These are phyloP conservation scores for Lipomyces starkeyi DNA, from an alignment of 805 yeast genomes.

Conservation along the genomic window DNA sequence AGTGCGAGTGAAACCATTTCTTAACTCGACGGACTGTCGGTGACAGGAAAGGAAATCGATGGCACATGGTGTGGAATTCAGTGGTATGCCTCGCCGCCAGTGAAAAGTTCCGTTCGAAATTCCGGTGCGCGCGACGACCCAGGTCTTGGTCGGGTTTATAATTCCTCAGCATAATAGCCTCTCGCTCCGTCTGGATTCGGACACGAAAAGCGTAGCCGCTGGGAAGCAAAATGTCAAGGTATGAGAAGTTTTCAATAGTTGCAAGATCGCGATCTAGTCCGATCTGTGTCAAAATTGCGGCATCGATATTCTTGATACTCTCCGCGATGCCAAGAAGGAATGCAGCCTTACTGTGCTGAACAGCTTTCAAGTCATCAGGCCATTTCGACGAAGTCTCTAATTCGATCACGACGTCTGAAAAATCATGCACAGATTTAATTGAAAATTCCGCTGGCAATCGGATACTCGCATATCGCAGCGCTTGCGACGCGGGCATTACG, in stretches of 20 bases:
- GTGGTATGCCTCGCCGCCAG: conserved; percentile 64
- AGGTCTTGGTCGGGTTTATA: conserved; percentile 54
- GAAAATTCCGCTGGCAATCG: conserved; percentile 75
- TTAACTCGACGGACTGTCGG: conserved; percentile 85
- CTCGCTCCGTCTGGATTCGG: conserved; percentile 81
- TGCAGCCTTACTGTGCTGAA: conserved; percentile 91
- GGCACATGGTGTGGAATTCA: conserved; percentile 71
- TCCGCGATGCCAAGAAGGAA: conserved; percentile 75
- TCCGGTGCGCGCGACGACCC: conserved; percentile 41
- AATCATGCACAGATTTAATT: conserved; percentile 43
- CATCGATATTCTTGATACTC: conserved; percentile 51
- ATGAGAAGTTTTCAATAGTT: conserved; percentile 49
- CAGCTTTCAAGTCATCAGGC: conserved; percentile 89
- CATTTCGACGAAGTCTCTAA: conserved; percentile 90
- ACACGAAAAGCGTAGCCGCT: conserved; percentile 88
- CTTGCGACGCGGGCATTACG: conserved; percentile 73
- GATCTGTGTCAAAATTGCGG: conserved; percentile 62
- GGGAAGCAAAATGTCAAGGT: conserved; percentile 74
- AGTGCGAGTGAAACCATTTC: conserved; percentile 86
- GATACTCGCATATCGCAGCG: conserved; percentile 75
- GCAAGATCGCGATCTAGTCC: conserved; percentile 60
- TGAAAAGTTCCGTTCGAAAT: conserved; percentile 23
- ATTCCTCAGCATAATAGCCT: conserved; percentile 66
- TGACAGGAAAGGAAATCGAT: conserved; percentile 72
- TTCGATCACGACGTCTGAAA: conserved; percentile 80